Evolutionary conservation across 108 stramenopile species (phyloP).

Genomic region (Nitzschia sp.): DNA sequence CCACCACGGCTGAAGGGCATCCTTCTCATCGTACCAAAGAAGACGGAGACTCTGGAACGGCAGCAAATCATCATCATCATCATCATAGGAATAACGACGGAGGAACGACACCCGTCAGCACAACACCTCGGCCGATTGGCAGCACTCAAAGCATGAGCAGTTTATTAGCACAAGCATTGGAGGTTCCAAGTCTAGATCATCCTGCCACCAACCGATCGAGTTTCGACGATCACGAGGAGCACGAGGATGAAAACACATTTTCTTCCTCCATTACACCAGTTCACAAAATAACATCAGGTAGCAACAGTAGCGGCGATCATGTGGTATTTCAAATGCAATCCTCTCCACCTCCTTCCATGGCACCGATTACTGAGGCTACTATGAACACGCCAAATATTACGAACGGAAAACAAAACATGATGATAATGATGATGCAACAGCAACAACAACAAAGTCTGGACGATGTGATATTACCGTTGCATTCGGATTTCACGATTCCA

Average conservation of each 20-base stretch:
- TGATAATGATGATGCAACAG: background rate
- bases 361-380: background rate
- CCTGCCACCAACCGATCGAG: background rate
- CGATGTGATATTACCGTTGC: conserved; percentile 19
- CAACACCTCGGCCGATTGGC: background rate
- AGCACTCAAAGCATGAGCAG: background rate
- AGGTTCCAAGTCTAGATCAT: conserved; percentile 16
- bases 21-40: too few species aligned
- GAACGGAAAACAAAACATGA: too few species aligned
- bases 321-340: background rate
- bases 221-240: background rate
- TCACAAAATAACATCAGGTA: background rate
- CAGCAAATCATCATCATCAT: too few species aligned
- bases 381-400: too few species aligned
- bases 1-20: too few species aligned
- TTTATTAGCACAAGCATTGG: conserved; percentile 18
- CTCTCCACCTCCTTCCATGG: background rate
- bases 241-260: background rate
- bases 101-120: too few species aligned
- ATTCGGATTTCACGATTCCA: conserved; percentile 37
- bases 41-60: too few species aligned
- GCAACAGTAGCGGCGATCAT: background rate
- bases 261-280: background rate
- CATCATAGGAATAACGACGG: too few species aligned
- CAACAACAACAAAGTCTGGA: background rate